Conservation (phyloP, 2,329 filamentous ascomycete species). For the Calonectria hongkongensis region DNA sequence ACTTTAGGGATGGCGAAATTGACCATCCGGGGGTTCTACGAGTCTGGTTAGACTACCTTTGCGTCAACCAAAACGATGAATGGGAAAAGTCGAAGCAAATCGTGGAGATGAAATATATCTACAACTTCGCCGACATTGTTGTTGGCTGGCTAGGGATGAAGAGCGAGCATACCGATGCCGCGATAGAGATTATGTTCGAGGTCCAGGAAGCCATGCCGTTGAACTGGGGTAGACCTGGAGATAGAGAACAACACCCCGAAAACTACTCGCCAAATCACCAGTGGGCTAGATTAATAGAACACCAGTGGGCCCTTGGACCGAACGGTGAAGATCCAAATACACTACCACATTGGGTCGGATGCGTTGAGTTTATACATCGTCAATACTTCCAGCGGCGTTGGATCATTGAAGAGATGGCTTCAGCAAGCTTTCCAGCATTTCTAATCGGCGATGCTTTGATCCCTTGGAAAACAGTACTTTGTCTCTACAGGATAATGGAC, state of each 20-base stretch:
- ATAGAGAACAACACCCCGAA: conserved; percentile 57
- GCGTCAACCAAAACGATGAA: conserved; percentile 54
- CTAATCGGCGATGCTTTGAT: conserved; percentile 60
- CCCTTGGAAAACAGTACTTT: conserved; percentile 60
- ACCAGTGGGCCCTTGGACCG: conserved; percentile 49
- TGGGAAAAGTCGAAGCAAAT: conserved; percentile 55
- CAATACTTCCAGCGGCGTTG: conserved; percentile 60
- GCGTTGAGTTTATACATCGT: conserved; percentile 55
- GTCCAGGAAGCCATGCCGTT: conserved; percentile 58
- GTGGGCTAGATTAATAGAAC: conserved; percentile 56
- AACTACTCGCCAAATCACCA: conserved; percentile 58
- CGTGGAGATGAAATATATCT: conserved; percentile 55
- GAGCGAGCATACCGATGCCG: conserved; percentile 53
- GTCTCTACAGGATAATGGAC: conserved; percentile 59
- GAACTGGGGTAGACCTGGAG: conserved; percentile 59
- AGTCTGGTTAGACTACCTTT: conserved; percentile 58
- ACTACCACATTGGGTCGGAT: conserved; percentile 49
- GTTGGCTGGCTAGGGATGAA: conserved; percentile 59
- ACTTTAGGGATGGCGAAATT: conserved; percentile 41
- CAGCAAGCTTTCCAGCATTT: conserved; percentile 57
- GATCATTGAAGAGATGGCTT: conserved; percentile 61
- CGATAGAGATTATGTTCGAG: conserved; percentile 52
- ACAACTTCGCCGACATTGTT: conserved; percentile 56
- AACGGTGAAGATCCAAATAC: conserved; percentile 50
- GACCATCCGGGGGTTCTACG: conserved; percentile 46